Conservation (phyloP, 2,329 filamentous ascomycete species). For the Thyridium curvatum region DNA sequence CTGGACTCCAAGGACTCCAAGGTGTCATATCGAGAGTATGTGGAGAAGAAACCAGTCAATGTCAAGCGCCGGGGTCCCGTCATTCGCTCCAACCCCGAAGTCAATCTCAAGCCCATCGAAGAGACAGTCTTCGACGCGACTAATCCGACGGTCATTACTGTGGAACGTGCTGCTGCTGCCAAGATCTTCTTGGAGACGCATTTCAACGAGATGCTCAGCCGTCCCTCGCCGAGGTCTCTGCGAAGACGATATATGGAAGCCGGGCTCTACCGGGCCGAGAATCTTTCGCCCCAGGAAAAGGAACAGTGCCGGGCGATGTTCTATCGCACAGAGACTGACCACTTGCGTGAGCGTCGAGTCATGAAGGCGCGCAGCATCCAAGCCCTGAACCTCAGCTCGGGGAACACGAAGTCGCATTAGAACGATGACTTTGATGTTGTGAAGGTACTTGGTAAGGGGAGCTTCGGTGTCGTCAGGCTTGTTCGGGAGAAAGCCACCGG, state of each 20-base stretch:
- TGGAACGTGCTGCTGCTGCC: constrained; percentile 71
- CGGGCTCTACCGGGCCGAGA: constrained; percentile 48
- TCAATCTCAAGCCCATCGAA: constrained; percentile 22
- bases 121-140: constrained; percentile 20
- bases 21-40: not conserved
- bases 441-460: constrained; percentile 83
- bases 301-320: constrained; percentile 51
- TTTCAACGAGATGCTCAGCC: constrained; percentile 63
- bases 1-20: constrained; percentile 32
- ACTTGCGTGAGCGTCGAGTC: constrained; percentile 67
- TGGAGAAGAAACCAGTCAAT: constrained; percentile 18
- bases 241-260: constrained; percentile 58
- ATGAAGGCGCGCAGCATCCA: constrained; percentile 56
- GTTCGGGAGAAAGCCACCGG: constrained; percentile 56
- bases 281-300: constrained; percentile 50
- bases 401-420: constrained; percentile 28
- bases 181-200: constrained; percentile 84
- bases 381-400: constrained; percentile 33
- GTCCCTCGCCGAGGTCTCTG: constrained; percentile 50
- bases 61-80: constrained; percentile 18
- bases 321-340: constrained; percentile 45
- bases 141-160: constrained; percentile 45
- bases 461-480: constrained; percentile 85
- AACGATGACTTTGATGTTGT: constrained; percentile 69
- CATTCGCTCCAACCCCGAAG: constrained; percentile 14